Evolutionary conservation across 2,329 filamentous ascomycete species (phyloP), one percentile per base, ranked within the genome.

Genomic region (Phaeosphaeria sp.): DNA sequence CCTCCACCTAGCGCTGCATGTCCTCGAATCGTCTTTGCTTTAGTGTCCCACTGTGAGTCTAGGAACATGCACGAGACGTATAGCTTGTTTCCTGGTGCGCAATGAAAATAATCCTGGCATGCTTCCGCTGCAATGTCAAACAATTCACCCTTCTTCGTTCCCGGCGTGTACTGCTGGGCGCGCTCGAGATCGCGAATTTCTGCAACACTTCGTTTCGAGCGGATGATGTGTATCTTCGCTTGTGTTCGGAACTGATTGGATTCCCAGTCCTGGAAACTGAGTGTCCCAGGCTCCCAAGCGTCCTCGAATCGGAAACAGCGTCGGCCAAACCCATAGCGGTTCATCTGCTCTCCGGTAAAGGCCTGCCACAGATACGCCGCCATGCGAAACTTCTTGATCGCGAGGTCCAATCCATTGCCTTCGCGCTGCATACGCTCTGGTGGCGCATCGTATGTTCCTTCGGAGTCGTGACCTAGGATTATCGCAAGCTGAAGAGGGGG

Each of bases 261-360:
- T 53, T 88, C 85, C 60, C 84, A 83, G 73, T 98, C 95, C 41
- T 90, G 88, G 65, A 86, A 85, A 58, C 91, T 94, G 58, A 92
- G 83, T 1, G 91, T 91, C 7, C 93, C 93, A 2, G 88, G 87
- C 59, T 91, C 91, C 95, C 95, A 98, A 73, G 97, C 91, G 77
- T 99, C 95, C 68, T 98, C 95, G 62, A 96, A 93, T 44, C 93
- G 86, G 77, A 97, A 98, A 52, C 87, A 89, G 56, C 94, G 88
- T 57, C 94, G 86, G 10, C 93, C 93, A 65, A 98, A 87, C 59
- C 90, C 91, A 74, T 97, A 91, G 62, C 92, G 89, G 75, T 87
- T 90, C 94, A 98, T 98, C 75, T 98, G 93, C 76, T 99, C 95
- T 6, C 92, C 92, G 0, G 94, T 98, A 71, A 96, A 98, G 7